Conservation (phyloP, 1,284 basidiomycete genomes). For the Neolentinus lepideus region DNA sequence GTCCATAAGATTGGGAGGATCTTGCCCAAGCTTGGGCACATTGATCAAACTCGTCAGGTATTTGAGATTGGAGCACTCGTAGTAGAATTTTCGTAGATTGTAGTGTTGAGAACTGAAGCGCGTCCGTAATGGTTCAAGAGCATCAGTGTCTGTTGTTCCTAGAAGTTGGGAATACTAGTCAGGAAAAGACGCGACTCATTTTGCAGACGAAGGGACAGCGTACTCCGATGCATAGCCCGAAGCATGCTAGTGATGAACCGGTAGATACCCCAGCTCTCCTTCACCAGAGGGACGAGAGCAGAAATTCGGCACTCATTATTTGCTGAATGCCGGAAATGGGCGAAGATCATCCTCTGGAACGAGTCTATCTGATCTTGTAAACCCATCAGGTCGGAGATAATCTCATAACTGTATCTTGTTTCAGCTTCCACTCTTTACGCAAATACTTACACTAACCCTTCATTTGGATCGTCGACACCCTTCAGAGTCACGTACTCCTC, state of each 20-base stretch:
- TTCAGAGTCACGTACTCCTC: constrained; percentile 95
- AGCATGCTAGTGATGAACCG: constrained; percentile 97
- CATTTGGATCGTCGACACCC: constrained; percentile 95
- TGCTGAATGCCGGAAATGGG: constrained; percentile 82
- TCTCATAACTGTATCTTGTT: constrained; percentile 72
- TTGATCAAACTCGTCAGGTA: constrained; percentile 94
- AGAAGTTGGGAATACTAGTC: constrained; percentile 4
- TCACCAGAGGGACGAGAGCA: constrained; percentile 87
- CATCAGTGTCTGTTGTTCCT: constrained; percentile 87
- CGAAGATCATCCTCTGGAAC: constrained; percentile 94
- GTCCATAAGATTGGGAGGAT: constrained; percentile 90
- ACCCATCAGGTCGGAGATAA: constrained; percentile 92
- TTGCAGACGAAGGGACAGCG: constrained; percentile 18
- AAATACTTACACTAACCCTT: constrained; percentile 60
- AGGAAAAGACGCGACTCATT: neutral
- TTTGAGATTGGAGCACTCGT: constrained; percentile 95
- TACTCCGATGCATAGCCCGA: constrained; percentile 89
- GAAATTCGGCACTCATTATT: constrained; percentile 97
- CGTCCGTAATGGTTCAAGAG: constrained; percentile 77
- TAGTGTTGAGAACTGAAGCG: constrained; percentile 88
- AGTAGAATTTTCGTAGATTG: constrained; percentile 91
- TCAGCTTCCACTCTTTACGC: constrained; percentile 6
- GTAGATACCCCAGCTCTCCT: constrained; percentile 97
- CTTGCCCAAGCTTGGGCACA: constrained; percentile 93
- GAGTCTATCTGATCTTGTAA: constrained; percentile 96